Evolutionary conservation across 345 rosid species (phyloP).

Genomic region (Eucalyptus curtisii): DNA sequence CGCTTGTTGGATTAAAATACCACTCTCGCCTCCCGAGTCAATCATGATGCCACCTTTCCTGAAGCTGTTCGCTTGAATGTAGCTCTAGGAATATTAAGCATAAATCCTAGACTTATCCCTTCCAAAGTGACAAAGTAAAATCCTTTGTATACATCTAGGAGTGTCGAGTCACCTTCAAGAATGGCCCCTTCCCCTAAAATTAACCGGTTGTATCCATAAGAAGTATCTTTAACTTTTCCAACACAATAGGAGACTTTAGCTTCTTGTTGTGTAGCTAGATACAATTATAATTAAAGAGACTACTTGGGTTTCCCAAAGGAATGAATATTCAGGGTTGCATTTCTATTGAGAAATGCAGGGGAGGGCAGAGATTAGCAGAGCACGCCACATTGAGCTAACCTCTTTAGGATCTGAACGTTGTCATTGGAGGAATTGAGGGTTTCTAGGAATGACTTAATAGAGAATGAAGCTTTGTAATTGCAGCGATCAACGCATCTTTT

Average conservation of each 20-base stretch:
- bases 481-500: too few species aligned
- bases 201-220: not conserved
- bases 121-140: not conserved
- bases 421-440: too few species aligned
- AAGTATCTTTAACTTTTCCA: not conserved
- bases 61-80: not conserved
- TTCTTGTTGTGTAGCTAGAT: not conserved
- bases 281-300: not conserved
- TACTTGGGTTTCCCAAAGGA: too few species aligned
- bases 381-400: too few species aligned
- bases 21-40: not conserved
- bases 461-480: too few species aligned
- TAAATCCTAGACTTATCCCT: not conserved
- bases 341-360: too few species aligned
- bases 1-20: not conserved
- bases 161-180: not conserved
- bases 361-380: too few species aligned
- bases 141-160: not conserved
- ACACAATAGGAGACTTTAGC: not conserved
- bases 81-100: not conserved
- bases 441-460: too few species aligned
- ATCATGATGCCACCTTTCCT: not conserved
- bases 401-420: too few species aligned
- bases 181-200: not conserved
- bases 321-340: accelerated